Conservation (phyloP, 2,329 filamentous ascomycete genomes). For the Aspergillus bombycis region DNA sequence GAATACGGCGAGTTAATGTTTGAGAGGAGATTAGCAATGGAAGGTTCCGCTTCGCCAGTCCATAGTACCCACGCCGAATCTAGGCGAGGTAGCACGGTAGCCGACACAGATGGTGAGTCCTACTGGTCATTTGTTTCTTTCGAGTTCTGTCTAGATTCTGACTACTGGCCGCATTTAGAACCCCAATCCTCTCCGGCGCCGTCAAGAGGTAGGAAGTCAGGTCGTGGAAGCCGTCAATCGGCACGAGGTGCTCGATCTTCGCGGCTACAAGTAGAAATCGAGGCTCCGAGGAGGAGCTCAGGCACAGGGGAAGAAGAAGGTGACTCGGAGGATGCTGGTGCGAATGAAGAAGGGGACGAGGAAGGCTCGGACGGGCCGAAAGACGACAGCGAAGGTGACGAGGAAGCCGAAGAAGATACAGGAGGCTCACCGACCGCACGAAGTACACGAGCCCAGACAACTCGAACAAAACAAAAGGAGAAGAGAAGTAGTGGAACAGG, state of each 20-base stretch:
- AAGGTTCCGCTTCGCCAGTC: constrained; percentile 47
- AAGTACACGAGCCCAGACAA: constrained; percentile 41
- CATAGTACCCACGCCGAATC: constrained; percentile 40
- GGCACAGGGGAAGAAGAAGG: constrained; percentile 42
- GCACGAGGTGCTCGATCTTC: constrained; percentile 43
- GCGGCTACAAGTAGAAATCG: constrained; percentile 44
- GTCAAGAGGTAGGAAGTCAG: constrained; percentile 42
- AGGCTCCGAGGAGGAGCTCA: constrained; percentile 34
- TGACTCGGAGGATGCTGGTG: constrained; percentile 42
- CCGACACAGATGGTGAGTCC: constrained; percentile 51
- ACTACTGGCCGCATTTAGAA: constrained; percentile 32
- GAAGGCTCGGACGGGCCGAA: constrained; percentile 41
- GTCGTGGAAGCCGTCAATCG: constrained; percentile 36
- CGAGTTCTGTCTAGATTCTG: neutral
- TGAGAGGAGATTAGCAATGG: constrained; percentile 47
- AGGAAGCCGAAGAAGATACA: constrained; percentile 39
- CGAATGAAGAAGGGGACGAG: constrained; percentile 43
- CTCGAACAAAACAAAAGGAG: constrained; percentile 40
- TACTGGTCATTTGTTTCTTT: neutral
- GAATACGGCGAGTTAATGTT: constrained; percentile 55
- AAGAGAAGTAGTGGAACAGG: constrained; percentile 40
- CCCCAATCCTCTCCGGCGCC: constrained; percentile 48
- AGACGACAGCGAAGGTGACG: constrained; percentile 42
- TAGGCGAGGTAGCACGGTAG: constrained; percentile 48
- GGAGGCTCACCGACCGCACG: constrained; percentile 40